These are phyloP conservation scores for Nothophoma quercina DNA, from an alignment of 2,329 filamentous ascomycete species.

Conservation along the genomic window DNA sequence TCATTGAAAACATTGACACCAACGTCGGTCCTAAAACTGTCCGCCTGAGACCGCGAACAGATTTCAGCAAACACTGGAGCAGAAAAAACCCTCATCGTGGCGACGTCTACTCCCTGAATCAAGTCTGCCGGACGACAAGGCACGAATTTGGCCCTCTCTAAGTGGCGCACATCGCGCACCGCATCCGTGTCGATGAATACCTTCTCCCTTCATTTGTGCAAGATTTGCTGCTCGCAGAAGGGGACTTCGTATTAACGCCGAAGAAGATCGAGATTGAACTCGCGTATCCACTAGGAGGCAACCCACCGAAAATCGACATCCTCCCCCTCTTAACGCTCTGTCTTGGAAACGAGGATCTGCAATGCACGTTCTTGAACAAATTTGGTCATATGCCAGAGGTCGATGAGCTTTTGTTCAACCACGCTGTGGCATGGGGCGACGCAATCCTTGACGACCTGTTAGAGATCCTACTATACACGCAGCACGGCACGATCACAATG, in stretches of 20 bases:
- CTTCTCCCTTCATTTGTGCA: background rate
- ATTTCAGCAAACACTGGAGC: constrained; percentile 8
- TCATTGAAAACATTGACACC: constrained; percentile 14
- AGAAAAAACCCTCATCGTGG: constrained; percentile 10
- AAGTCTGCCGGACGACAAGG: constrained; percentile 7
- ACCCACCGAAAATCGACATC: background rate
- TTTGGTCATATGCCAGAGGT: constrained; percentile 9
- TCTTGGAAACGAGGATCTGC: constrained; percentile 3
- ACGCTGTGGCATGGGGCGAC: constrained; percentile 5
- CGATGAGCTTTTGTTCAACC: background rate
- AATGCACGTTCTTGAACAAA: constrained; percentile 11
- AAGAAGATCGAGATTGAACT: constrained; percentile 13
- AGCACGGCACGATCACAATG: background rate
- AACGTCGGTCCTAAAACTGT: constrained; percentile 14
- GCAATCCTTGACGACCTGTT: constrained; percentile 4
- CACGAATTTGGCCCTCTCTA: constrained; percentile 12
- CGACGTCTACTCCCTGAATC: constrained; percentile 5
- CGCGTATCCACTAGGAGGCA: background rate
- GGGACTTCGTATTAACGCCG: background rate
- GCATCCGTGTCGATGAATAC: constrained; percentile 1
- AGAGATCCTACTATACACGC: background rate
- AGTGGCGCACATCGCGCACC: constrained; percentile 4
- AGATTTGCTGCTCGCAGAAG: background rate
- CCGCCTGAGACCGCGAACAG: background rate
- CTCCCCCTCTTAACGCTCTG: background rate